Conservation (phyloP, 345 rosid genomes). For the Brassica juncea region DNA sequence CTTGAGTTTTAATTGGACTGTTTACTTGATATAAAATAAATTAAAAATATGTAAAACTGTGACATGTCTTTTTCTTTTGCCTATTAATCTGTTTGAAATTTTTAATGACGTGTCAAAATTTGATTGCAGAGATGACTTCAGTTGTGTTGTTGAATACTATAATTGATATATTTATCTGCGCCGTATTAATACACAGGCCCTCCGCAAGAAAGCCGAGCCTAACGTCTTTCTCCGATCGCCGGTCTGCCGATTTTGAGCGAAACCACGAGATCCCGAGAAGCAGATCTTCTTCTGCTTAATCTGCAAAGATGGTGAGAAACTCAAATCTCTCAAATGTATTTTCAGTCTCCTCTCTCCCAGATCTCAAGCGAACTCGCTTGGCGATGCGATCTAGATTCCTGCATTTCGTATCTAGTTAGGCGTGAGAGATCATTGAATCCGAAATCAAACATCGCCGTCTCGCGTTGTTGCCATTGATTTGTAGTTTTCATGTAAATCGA, state of each 20-base stretch:
- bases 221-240: constrained; percentile 32
- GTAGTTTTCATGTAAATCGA: constrained; percentile 26
- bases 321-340: neutral
- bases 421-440: no score
- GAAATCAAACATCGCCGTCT: no score
- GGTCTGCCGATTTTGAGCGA: constrained; percentile 23
- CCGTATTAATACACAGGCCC: constrained; percentile 26
- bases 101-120: neutral
- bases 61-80: neutral
- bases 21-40: no score
- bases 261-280: constrained; percentile 21
- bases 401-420: no score
- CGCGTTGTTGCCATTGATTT: neutral
- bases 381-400: neutral
- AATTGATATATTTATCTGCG: constrained; percentile 9
- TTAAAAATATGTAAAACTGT: neutral
- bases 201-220: constrained; percentile 1
- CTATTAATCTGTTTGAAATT: neutral
- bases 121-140: constrained; percentile 10
- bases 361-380: constrained; percentile 17
- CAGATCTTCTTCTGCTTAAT: constrained; percentile 23
- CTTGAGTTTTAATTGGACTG: neutral
- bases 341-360: neutral
- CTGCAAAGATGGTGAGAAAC: constrained; percentile 28
- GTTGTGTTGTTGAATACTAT: neutral